A percentile compares a stretch with the other conserved stretches of the same genome.
phyloP scores from a whole-genome alignment of 768 basidiomycete genomes.

The Amanita muscaria region DNA sequence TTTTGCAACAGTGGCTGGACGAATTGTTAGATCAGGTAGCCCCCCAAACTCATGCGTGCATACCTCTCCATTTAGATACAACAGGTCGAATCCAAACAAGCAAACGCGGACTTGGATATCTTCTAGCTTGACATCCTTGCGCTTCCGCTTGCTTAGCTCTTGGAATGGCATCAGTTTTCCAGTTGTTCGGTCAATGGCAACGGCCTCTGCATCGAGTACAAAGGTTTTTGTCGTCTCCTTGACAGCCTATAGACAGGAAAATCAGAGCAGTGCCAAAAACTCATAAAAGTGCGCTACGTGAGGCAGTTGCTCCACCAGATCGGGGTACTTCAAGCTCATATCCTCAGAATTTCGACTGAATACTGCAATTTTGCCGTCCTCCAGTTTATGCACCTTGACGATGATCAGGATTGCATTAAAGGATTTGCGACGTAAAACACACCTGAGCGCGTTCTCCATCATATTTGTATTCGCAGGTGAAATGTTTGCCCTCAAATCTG shows the following conservation, averaged over 20 bases:
- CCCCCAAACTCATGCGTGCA: slow-evolving; percentile 16
- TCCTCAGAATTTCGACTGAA: slow-evolving; percentile 98
- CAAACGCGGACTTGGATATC: slow-evolving; percentile 97
- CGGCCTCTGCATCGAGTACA: slow-evolving; percentile 93
- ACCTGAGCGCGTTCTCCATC: slow-evolving; percentile 97
- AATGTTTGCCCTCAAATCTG: slow-evolving; percentile 88
- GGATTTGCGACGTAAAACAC: slow-evolving; percentile 1
- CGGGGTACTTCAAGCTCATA: slow-evolving; percentile 99
- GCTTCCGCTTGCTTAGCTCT: slow-evolving; percentile 87
- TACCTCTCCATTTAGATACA: slow-evolving; percentile 97
- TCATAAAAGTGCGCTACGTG: slow-evolving; percentile 37
- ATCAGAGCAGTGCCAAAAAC: not conserved
- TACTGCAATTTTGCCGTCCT: slow-evolving; percentile 77
- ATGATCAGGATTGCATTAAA: not conserved
- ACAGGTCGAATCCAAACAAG: slow-evolving; percentile 90
- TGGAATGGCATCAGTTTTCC: slow-evolving; percentile 95
- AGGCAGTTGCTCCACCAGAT: slow-evolving; percentile 90
- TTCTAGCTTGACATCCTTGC: slow-evolving; percentile 96
- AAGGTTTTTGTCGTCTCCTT: slow-evolving; percentile 79
- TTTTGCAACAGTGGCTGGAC: slow-evolving; percentile 73
- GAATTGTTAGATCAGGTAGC: not conserved
- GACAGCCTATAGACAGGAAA: slow-evolving; percentile 53
- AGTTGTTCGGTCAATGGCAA: slow-evolving; percentile 82
- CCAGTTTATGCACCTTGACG: slow-evolving; percentile 71
- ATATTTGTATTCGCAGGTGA: slow-evolving; percentile 99